Evolutionary conservation across 169 alveolate species (phyloP).

Genomic region (Eimeria tenella): DNA sequence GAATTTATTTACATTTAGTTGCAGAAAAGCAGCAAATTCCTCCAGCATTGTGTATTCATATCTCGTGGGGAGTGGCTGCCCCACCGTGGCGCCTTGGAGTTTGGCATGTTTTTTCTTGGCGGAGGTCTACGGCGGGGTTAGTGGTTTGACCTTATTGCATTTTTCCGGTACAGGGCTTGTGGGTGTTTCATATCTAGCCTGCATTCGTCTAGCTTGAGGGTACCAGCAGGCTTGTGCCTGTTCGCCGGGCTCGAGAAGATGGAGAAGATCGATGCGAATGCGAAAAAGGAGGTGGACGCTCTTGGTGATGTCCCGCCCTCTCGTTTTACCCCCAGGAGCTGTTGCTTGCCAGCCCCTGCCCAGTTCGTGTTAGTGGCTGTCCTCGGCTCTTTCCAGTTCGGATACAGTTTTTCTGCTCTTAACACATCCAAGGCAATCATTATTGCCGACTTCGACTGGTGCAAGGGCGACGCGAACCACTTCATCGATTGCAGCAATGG

Average conservation of each 20-base stretch:
- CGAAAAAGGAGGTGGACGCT: constrained; percentile 71
- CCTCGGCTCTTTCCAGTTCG: constrained; percentile 80
- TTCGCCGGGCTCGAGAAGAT: background rate
- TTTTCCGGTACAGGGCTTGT: no score
- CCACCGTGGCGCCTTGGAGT: no score
- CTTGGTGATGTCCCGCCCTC: constrained; percentile 76
- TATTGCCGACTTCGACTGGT: constrained; percentile 80
- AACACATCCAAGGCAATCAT: constrained; percentile 79
- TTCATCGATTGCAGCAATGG: constrained; percentile 68
- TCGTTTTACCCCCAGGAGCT: constrained; percentile 23
- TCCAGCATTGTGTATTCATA: background rate
- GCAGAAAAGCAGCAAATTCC: background rate
- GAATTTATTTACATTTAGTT: background rate
- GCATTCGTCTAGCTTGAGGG: no score
- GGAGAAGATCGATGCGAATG: constrained; percentile 40
- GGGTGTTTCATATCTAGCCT: no score
- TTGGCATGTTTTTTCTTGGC: no score
- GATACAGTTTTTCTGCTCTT: constrained; percentile 77
- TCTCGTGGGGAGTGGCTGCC: no score
- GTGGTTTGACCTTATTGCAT: no score
- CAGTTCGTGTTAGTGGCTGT: constrained; percentile 77
- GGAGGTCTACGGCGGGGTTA: no score
- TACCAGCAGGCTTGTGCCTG: no score
- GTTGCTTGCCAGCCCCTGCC: constrained; percentile 64
- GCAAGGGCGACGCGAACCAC: constrained; percentile 61